Base-by-base conservation (phyloP, 2,329 filamentous ascomycete species). In the Aspergillus viridinutans region DNA sequence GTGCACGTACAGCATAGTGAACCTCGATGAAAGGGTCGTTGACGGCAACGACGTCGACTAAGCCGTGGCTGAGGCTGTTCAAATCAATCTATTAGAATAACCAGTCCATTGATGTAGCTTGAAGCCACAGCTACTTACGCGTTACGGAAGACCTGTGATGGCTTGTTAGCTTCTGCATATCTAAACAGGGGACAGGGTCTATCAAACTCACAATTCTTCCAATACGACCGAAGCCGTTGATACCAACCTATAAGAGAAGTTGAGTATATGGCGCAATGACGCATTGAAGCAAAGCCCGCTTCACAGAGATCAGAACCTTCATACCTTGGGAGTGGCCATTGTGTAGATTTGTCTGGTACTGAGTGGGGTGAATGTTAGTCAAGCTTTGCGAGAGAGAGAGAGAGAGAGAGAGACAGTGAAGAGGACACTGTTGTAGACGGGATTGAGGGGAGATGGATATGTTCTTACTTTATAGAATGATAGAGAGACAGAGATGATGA, bases 201-300 rank as follows among this genome's bases (percentile, higher is more conserved):
- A 48, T 55, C 17, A 47, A 25, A 78, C 78, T 73, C 72, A 81
- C 86, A 79, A 99, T 97, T 80, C 94, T 90, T 75, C 94, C 94
- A 81, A 99, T 99, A 81, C 94, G 92, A 83, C 94, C 94, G 85
- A 99, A 99, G 80, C 94, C 93, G 89, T 97, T 97, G 89, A 96
- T 97, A 80, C 92, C 92, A 77, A 95, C 90, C 87, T 95, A 52
- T 17, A 57, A 47, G 50, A 49, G 38, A 53, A 50, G 2, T 43
- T 50, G 3, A 23, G 43, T 61, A 14, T 58, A 57, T 58, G 53
- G 51, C 9, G 26, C 25, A 12, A 40, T 42, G 55, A 38, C 8
- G 20, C 12, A n/a, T 49, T 35, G 20, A 53, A 42, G 54, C 42
- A 49, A 38, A 32, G 23, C 43, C n/a, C 42, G 17, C 20, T 38